These are phyloP conservation scores for Malus sylvestris DNA, from an alignment of 306 rosid genomes.

Conservation along the genomic window DNA sequence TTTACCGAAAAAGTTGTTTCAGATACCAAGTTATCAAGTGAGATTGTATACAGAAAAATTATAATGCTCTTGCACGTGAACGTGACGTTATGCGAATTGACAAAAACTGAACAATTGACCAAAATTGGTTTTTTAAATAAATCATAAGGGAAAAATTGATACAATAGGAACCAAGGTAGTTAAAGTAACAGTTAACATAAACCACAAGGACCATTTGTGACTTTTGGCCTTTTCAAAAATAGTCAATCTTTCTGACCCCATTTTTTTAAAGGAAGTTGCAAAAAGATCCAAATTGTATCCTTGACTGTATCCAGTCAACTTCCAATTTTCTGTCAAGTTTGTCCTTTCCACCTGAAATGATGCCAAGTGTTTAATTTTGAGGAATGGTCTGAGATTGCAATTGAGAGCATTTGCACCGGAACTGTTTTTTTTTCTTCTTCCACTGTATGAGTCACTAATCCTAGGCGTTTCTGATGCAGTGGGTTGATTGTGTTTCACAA, in stretches of 20 bases:
- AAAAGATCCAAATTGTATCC: not conserved
- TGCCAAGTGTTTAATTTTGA: not conserved
- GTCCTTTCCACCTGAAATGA: not conserved
- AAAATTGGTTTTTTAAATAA: not conserved
- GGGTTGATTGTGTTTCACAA: constrained; percentile 96
- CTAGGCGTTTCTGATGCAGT: constrained; percentile 47
- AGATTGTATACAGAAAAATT: not conserved
- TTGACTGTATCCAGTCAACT: not conserved
- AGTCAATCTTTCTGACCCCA: not conserved
- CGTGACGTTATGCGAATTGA: not conserved
- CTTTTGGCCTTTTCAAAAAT: not conserved
- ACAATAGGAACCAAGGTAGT: not conserved
- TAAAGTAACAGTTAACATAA: not conserved
- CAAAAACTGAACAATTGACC: not conserved
- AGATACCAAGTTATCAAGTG: not conserved
- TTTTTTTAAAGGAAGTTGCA: not conserved
- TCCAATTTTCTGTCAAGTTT: not conserved
- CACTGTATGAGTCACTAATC: not conserved
- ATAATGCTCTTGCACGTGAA: not conserved
- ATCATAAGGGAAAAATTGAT: not conserved
- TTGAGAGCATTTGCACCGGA: not conserved
- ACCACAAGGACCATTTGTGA: not conserved
- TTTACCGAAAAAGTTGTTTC: not conserved
- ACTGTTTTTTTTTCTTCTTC: not conserved
- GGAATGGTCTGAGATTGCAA: not conserved